Conservation (phyloP, 2,329 filamentous ascomycete genomes). For the Fusarium dlaminii region DNA sequence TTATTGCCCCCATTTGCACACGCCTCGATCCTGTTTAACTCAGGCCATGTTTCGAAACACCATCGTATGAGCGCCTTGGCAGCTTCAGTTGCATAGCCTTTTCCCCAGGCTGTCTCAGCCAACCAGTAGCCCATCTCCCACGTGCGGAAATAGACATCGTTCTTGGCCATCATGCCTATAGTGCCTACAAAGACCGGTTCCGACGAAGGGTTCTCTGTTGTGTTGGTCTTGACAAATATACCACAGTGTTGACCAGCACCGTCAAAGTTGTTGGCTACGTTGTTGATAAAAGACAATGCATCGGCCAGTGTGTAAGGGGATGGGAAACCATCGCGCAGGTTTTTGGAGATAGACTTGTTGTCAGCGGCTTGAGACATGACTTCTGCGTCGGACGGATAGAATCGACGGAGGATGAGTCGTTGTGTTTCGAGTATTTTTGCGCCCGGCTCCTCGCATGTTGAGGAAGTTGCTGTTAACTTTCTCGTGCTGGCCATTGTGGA, state of each 20-base stretch:
- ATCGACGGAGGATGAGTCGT: conserved; percentile 54
- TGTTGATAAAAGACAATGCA: conserved; percentile 51
- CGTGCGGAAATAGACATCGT: conserved; percentile 53
- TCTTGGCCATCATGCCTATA: conserved; percentile 51
- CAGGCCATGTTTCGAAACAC: conserved; percentile 55
- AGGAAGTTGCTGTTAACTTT: conserved; percentile 35
- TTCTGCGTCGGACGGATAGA: conserved; percentile 50
- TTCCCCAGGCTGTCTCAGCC: conserved; percentile 54
- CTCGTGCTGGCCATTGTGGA: conserved; percentile 24
- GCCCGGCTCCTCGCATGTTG: conserved; percentile 42
- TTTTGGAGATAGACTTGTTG: conserved; percentile 48
- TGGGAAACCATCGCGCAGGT: conserved; percentile 58
- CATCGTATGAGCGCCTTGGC: conserved; percentile 52
- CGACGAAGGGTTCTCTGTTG: conserved; percentile 38
- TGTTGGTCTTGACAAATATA: conserved; percentile 47
- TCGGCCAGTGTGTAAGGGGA: conserved; percentile 55
- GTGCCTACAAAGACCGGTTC: conserved; percentile 49
- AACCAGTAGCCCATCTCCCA: conserved; percentile 63
- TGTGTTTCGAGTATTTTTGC: conserved; percentile 46
- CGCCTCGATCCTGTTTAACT: conserved; percentile 55
- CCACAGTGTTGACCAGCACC: conserved; percentile 45
- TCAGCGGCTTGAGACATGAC: conserved; percentile 49
- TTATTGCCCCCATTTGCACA: conserved; percentile 50
- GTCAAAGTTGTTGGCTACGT: conserved; percentile 20
- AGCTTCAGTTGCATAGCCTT: conserved; percentile 56